Evolutionary conservation across 768 basidiomycete species (phyloP), one percentile per base, ranked within the genome.

Genomic region (Rhodosporidiobolus sp.): DNA sequence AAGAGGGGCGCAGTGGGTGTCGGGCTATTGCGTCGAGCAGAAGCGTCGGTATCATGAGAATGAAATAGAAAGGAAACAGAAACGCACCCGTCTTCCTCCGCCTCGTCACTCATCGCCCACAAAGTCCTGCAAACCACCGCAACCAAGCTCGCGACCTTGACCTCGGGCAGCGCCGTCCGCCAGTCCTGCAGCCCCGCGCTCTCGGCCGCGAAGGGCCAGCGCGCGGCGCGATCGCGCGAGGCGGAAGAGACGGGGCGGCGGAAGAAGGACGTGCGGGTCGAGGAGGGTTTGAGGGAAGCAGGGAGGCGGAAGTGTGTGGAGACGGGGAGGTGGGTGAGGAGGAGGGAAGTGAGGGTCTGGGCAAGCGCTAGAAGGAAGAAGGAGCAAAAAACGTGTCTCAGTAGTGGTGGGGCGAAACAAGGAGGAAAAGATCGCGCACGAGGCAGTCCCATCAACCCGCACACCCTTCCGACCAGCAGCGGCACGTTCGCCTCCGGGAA

Each of bases 401-500:
- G 45, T 7, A 0, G 19, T 17, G 17, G 22, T 50, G 12, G 45
- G n/a, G 34, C 30, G 16, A 0, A 14, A 1, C 12, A 16, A 24
- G 10, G 54, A 55, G 10, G 28, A 30, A 20, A 0, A 38, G 53
- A 0, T 14, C 14, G 69, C 74, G 43, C 22, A 72, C 74, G 74
- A 32, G 74, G 67, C 3, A 63, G 16, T 0, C 59, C 74, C 20
- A 68, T 57, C 10, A 61, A 17, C 0, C 64, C 59, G 28, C 61
- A 64, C 1, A 69, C 12, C 19, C 70, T n/a, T n/a, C 57, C 67
- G 11, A 53, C 19, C 22, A 75, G 5, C 16, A 66, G 17, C 10
- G 67, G 60, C 1, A 69, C 45, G 50, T 75, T 75, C 20, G 67
- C 55, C 38, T 75, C 74, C 16, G 74, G 70, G 60, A 75, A 72